These are phyloP conservation scores for Candida coquimbonensis DNA, from an alignment of 805 yeast species.

Conservation along the genomic window DNA sequence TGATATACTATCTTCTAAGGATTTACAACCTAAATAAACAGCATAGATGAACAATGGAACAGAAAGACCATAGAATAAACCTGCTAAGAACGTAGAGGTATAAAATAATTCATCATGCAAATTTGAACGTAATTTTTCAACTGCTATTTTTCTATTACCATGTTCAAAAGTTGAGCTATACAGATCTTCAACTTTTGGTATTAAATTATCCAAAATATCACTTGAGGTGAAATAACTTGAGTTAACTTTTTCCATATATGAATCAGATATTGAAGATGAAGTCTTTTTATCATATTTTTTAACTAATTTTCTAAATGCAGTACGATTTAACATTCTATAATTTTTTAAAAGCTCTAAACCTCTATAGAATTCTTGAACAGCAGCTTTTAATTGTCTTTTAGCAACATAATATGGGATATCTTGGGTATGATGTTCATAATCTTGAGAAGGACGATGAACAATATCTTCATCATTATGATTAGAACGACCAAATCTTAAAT, in stretches of 20 bases:
- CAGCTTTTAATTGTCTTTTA: conserved; percentile 58
- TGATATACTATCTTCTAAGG: conserved; percentile 32
- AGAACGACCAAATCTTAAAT: conserved; percentile 28
- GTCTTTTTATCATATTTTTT: conserved; percentile 85
- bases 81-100: conserved; percentile 48
- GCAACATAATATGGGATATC: conserved; percentile 58
- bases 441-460: conserved; percentile 25
- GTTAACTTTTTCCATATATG: conserved; percentile 54
- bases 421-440: conserved; percentile 36
- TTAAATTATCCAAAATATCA: conserved; percentile 58
- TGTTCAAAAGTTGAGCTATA: conserved; percentile 61
- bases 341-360: conserved; percentile 63
- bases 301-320: conserved; percentile 82
- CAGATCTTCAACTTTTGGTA: conserved; percentile 57
- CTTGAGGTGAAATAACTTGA: conserved; percentile 52
- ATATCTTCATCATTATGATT: background rate
- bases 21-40: conserved; percentile 42
- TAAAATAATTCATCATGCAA: conserved; percentile 31
- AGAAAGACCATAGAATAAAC: conserved; percentile 63
- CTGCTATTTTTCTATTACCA: conserved; percentile 59
- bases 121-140: conserved; percentile 58
- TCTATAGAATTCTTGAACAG: conserved; percentile 66
- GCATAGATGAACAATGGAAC: conserved; percentile 63
- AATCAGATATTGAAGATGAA: conserved; percentile 32
- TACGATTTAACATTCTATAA: conserved; percentile 69